Conservation (phyloP, 2,329 filamentous ascomycete species). For the Neonectria ditissima region DNA sequence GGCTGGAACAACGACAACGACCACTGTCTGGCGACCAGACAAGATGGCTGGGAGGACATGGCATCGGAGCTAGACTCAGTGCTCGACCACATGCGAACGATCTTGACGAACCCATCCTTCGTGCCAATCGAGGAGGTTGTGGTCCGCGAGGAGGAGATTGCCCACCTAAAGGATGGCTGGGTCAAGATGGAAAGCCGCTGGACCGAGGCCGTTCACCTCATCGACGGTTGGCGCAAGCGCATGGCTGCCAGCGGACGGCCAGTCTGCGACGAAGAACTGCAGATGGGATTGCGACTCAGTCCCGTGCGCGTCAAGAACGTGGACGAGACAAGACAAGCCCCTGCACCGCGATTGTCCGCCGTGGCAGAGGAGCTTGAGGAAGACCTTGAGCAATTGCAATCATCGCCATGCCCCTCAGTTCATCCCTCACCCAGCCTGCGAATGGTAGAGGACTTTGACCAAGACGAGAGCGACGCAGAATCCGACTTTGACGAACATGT, state of each 20-base stretch:
- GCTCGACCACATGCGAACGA: conserved; percentile 81
- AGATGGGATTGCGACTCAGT: conserved; percentile 74
- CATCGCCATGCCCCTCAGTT: conserved; percentile 46
- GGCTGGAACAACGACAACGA: conserved; percentile 60
- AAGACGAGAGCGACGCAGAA: conserved; percentile 52
- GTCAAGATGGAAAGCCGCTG: conserved; percentile 93
- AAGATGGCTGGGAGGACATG: conserved; percentile 71
- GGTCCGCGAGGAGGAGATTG: conserved; percentile 91
- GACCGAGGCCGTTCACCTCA: conserved; percentile 89
- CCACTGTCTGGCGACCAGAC: conserved; percentile 48
- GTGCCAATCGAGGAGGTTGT: conserved; percentile 95
- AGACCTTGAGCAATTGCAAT: conserved; percentile 27
- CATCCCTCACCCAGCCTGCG: conserved; percentile 34
- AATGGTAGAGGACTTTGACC: conserved; percentile 40
- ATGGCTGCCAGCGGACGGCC: conserved; percentile 78
- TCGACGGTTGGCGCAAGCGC: conserved; percentile 90
- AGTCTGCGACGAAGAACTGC: conserved; percentile 75
- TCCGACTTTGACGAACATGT: conserved; percentile 59
- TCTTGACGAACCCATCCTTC: conserved; percentile 96
- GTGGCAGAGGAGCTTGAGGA: conserved; percentile 62
- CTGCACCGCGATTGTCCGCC: conserved; percentile 56
- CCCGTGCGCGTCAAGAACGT: conserved; percentile 68
- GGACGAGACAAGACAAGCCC: conserved; percentile 57
- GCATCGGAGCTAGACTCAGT: conserved; percentile 80
- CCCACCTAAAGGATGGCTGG: conserved; percentile 84